A percentile compares a stretch with the other conserved stretches of the same genome.
These are phyloP conservation scores for Leccinum subrobustum DNA, from an alignment of 1,284 basidiomycete species.

Conservation along the genomic window DNA sequence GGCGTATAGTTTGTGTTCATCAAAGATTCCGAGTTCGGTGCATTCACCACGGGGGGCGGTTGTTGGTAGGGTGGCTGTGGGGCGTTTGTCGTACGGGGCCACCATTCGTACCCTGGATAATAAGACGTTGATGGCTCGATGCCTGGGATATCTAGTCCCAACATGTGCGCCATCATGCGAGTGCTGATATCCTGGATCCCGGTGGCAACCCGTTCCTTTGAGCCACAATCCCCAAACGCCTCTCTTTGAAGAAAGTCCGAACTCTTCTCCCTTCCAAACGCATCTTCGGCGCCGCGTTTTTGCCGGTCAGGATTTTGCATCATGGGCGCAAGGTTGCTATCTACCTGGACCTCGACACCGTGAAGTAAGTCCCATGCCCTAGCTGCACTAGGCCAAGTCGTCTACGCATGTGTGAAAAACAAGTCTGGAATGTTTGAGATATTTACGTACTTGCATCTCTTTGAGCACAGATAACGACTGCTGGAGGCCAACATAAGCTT, in stretches of 20 bases:
- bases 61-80: slow-evolving; percentile 19
- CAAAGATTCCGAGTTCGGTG: slow-evolving; percentile 6
- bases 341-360: slow-evolving; percentile 60
- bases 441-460: slow-evolving; percentile 60
- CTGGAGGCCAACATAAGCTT: slow-evolving; percentile 64
- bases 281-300: slow-evolving; percentile 65
- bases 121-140: slow-evolving; percentile 38
- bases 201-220: slow-evolving; percentile 26
- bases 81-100: slow-evolving; percentile 46
- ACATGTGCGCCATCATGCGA: slow-evolving; percentile 68
- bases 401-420: slow-evolving; percentile 30
- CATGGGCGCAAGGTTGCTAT: slow-evolving; percentile 40
- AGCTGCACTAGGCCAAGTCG: slow-evolving; percentile 72
- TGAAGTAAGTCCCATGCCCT: slow-evolving; percentile 70
- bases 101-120: slow-evolving; percentile 74
- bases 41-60: slow-evolving; percentile 4
- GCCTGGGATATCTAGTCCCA: slow-evolving; percentile 61
- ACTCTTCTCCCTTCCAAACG: slow-evolving; percentile 56
- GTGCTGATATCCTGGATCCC: slow-evolving; percentile 58
- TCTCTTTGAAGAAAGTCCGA: slow-evolving; percentile 48
- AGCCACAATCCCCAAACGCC: slow-evolving; percentile 34
- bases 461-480: slow-evolving; percentile 68
- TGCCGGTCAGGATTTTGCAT: slow-evolving; percentile 41
- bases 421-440: slow-evolving; percentile 1
- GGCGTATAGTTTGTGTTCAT: slow-evolving; percentile 18